Conservation (phyloP, 2,329 filamentous ascomycete species). For the Whalleya microplaca region DNA sequence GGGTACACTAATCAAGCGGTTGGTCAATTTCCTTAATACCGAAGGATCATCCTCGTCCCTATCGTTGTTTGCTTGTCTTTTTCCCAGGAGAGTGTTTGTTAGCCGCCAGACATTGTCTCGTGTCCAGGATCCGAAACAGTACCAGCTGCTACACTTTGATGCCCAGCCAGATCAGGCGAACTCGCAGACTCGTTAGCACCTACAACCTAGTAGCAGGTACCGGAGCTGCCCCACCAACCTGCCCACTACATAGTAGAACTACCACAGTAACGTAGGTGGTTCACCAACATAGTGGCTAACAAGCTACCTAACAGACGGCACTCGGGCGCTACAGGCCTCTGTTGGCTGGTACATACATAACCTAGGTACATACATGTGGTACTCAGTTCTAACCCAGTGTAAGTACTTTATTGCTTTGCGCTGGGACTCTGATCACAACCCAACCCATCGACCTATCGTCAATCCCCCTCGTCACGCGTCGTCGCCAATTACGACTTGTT, state of each 20-base stretch:
- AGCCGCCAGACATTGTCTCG: constrained; percentile 34
- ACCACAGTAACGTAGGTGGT: not conserved
- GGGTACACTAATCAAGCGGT: not conserved
- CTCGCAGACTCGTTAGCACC: constrained; percentile 10
- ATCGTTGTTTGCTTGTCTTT: constrained; percentile 1
- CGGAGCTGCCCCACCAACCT: not conserved
- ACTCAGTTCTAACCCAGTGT: not conserved
- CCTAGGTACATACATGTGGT: not conserved
- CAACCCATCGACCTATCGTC: constrained; percentile 17
- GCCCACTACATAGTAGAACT: not conserved
- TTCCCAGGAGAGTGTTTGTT: constrained; percentile 14
- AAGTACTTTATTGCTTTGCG: not conserved
- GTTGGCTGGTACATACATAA: not conserved
- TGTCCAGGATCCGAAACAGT: constrained; percentile 31
- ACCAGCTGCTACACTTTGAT: constrained; percentile 10
- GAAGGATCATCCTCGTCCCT: not conserved
- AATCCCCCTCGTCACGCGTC: constrained; percentile 1
- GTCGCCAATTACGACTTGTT: constrained; percentile 2
- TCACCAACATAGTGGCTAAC: too few relatives aligned
- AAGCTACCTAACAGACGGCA: not conserved
- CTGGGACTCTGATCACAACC: constrained; percentile 5
- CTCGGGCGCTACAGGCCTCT: too few relatives aligned
- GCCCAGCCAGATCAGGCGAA: constrained; percentile 19
- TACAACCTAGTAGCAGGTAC: not conserved
- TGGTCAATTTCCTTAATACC: not conserved